Evolutionary conservation across 2,329 filamentous ascomycete species (phyloP), one percentile per base, ranked within the genome.

Genomic region (Neurospora sp.): DNA sequence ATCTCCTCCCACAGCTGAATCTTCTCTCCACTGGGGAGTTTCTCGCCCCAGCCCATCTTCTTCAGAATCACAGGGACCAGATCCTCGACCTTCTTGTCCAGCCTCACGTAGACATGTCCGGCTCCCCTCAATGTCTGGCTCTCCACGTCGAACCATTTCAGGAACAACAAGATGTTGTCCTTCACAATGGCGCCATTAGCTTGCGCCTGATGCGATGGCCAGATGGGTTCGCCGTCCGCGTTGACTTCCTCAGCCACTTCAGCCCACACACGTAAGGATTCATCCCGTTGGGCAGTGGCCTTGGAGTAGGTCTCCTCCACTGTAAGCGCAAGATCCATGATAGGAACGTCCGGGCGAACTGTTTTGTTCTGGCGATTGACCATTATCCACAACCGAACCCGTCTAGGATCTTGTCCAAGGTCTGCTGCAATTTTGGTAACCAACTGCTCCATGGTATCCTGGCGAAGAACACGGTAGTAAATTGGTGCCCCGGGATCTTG

Each of bases 341-440:
- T 89, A 0, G 93, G 92, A 70, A 92, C 90, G 77, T 99, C 96
- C 0, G 96, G 96, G 19, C 96, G 89, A 43, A 93, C 91, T 0
- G 96, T 99, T 80, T 97, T 97, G 79, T 99, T 99, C 79, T 99
- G 96, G 11, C 96, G 91, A 78, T 97, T 98, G 1, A 99, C 96
- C 94, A 99, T 97, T 69, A 93, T 88, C 96, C 96, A 99, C 19
- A 97, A 87, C 28, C 96, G 88, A 33, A 98, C 81, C 72, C 88
- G 87, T 70, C 88, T 88, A 0, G 90, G 84, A 65, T 94, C 89
- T 67, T 91, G 80, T 0, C 83, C 85, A 67, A 91, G 84, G 70
- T 97, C 91, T 46, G 87, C 81, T 0, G 91, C 93, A 71, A 98
- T 85, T 28, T 86, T 85, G 36, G 84, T 83, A 5, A 90, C 87